A percentile compares a stretch with the other conserved stretches of the same genome.
These are phyloP conservation scores for Amanita polypyramis DNA, from an alignment of 768 basidiomycete species.

Conservation along the genomic window DNA sequence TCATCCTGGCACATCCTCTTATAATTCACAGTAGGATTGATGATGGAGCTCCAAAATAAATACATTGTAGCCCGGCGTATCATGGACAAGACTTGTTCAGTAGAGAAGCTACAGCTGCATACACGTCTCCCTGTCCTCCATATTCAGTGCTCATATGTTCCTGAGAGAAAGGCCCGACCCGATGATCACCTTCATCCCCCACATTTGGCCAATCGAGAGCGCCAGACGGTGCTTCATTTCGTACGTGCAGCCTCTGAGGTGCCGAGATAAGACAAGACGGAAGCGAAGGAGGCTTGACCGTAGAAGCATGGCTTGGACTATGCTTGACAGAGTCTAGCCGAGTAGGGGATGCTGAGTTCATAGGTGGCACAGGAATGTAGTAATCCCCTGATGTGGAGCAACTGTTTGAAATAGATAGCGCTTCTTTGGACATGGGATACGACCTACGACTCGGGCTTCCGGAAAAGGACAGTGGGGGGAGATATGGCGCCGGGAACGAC, in stretches of 20 bases:
- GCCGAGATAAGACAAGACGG: conserved; percentile 1
- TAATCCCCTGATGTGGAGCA: conserved; percentile 1
- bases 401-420: not conserved
- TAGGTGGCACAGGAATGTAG: not conserved
- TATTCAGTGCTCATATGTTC: not conserved
- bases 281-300: not conserved
- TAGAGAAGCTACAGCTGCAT: conserved; percentile 4
- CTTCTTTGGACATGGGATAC: not conserved
- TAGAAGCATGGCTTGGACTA: not conserved
- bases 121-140: conserved; percentile 1
- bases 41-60: no score
- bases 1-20: conserved; percentile 67
- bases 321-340: not conserved
- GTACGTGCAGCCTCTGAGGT: conserved; percentile 3
- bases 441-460: not conserved
- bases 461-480: not conserved
- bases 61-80: no score
- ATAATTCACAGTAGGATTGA: not conserved
- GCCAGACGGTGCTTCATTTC: conserved; percentile 1
- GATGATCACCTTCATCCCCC: not conserved
- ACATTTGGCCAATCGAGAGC: not conserved
- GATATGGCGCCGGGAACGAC: not conserved
- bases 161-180: not conserved
- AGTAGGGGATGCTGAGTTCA: not conserved
- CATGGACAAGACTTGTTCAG: not conserved